A percentile compares a stretch with the other conserved stretches of the same genome.
Conservation (phyloP, 2,329 filamentous ascomycete genomes). For the Pestalotiopsis sp. region DNA sequence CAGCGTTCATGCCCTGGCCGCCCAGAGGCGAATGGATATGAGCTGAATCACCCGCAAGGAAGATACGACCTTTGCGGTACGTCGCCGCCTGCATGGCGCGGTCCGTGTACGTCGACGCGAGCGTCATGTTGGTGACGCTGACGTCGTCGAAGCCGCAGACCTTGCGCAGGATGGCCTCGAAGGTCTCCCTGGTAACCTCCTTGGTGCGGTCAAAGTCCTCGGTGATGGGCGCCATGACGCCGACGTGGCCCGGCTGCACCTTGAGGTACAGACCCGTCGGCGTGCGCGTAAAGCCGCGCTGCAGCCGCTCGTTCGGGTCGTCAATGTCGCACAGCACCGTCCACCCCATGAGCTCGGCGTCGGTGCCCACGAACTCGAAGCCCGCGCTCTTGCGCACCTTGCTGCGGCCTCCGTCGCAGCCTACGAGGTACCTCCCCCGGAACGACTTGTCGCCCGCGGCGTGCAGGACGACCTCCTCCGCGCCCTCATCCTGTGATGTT, state of each 20-base stretch:
- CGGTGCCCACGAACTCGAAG: conserved; percentile 39
- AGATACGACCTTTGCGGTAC: conserved; percentile 49
- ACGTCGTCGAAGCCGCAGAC: conserved; percentile 20
- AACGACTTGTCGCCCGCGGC: conserved; percentile 13
- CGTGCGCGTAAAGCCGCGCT: conserved; percentile 27
- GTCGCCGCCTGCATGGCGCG: conserved; percentile 21
- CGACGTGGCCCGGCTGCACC: conserved; percentile 10
- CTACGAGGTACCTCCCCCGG: conserved; percentile 39
- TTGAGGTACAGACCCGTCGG: conserved; percentile 31
- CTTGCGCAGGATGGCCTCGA: conserved; percentile 22
- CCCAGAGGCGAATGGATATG: conserved; percentile 59
- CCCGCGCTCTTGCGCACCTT: conserved; percentile 35
- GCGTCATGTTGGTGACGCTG: conserved; percentile 23
- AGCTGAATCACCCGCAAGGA: conserved; percentile 60
- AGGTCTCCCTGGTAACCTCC: conserved; percentile 21
- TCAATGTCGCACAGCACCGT: conserved; percentile 35
- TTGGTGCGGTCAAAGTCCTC: conserved; percentile 21
- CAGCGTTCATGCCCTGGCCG: conserved; percentile 61
- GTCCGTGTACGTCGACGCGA: conserved; percentile 28
- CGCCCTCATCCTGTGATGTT: conserved; percentile 21
- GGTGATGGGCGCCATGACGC: conserved; percentile 23
- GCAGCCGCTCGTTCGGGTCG: conserved; percentile 27
- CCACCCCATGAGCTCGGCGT: conserved; percentile 39
- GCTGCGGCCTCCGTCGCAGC: conserved; percentile 46
- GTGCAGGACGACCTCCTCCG: conserved; percentile 23